Percentiles rank a stretch among this genome's conserved stretches.
phyloP scores from a whole-genome alignment of 257 asterid genomes.

The Przewalskia tangutica region DNA sequence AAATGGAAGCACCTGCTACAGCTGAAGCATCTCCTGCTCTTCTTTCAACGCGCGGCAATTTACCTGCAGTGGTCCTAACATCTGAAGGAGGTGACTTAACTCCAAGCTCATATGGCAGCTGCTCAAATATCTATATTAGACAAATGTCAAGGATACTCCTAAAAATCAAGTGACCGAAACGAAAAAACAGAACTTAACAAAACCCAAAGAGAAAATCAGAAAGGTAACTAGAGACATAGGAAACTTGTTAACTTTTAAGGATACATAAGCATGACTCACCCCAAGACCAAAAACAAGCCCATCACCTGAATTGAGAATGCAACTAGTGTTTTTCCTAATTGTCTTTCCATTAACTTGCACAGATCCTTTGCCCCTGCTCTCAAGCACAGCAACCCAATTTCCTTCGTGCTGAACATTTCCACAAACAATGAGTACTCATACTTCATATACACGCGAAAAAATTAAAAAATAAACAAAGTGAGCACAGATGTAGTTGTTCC shows the following conservation, averaged over 20 bases:
- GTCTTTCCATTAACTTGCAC: slow-evolving; percentile 75
- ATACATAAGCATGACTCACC: slow-evolving; percentile 81
- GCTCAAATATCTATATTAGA: slow-evolving; percentile 57
- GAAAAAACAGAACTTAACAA: neutral
- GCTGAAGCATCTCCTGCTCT: slow-evolving; percentile 84
- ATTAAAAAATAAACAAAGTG: neutral
- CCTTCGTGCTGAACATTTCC: slow-evolving; percentile 53
- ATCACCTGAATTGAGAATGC: slow-evolving; percentile 76
- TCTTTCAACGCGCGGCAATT: slow-evolving; percentile 45
- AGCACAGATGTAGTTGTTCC: neutral
- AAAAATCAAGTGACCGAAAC: neutral
- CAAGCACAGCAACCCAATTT: slow-evolving; percentile 61
- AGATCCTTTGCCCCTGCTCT: slow-evolving; percentile 63
- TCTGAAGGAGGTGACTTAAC: slow-evolving; percentile 62
- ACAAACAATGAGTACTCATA: slow-evolving; percentile 16
- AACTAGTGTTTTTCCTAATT: slow-evolving; percentile 40
- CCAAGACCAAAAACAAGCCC: slow-evolving; percentile 65
- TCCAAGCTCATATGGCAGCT: slow-evolving; percentile 45
- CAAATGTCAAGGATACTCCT: slow-evolving; percentile 33
- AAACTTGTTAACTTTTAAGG: slow-evolving; percentile 21
- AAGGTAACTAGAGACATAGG: neutral
- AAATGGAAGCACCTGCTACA: slow-evolving; percentile 80
- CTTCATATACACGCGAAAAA: slow-evolving; percentile 6
- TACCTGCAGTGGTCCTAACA: slow-evolving; percentile 48
- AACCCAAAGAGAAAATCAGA: neutral